Base-by-base conservation (phyloP, 2,329 filamentous ascomycete species). In the Ophiosphaerella narmari region DNA sequence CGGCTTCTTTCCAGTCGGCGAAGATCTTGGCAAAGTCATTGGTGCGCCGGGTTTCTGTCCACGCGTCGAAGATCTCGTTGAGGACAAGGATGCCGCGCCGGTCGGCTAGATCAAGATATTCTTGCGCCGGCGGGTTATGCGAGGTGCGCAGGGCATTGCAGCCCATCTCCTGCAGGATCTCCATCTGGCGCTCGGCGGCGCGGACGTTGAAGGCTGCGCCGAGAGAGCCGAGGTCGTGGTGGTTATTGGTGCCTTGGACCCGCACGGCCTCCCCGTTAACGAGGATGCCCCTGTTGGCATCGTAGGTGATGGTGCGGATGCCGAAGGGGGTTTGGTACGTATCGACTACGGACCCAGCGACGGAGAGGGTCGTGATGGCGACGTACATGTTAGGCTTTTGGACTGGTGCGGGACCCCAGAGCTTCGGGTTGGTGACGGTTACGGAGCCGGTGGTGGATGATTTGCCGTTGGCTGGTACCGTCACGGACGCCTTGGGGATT, bases 1-100 rank as follows among this genome's bases (percentile, higher is more conserved):
- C n/a, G n/a, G n/a, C n/a, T n/a, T n/a, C n/a, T n/a, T n/a, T n/a
- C n/a, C n/a, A n/a, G n/a, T n/a, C n/a, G n/a, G n/a, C n/a, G n/a
- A n/a, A n/a, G n/a, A n/a, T n/a, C n/a, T n/a, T n/a, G n/a, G n/a
- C n/a, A n/a, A n/a, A n/a, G n/a, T n/a, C n/a, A n/a, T n/a, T n/a
- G n/a, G n/a, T n/a, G n/a, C n/a, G n/a, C n/a, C n/a, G n/a, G n/a
- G n/a, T n/a, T n/a, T n/a, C n/a, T n/a, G n/a, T n/a, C n/a, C n/a
- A n/a, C n/a, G n/a, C n/a, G 78, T 83, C 81, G 54, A 83, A 83
- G 16, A 81, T 77, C 65, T 84, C 81, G 53, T 82, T 77, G 33
- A 83, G 63, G 3, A 83, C 77, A 3, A 83, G 39, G 49, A 83
- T 75, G 0, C 80, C 80, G 61, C 79, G 65, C 1, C 67, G 62